Evolutionary conservation across 371 early-diverging fungal species (phyloP), one percentile per base, ranked within the genome.

Genomic region (Rhizopus delemar): DNA sequence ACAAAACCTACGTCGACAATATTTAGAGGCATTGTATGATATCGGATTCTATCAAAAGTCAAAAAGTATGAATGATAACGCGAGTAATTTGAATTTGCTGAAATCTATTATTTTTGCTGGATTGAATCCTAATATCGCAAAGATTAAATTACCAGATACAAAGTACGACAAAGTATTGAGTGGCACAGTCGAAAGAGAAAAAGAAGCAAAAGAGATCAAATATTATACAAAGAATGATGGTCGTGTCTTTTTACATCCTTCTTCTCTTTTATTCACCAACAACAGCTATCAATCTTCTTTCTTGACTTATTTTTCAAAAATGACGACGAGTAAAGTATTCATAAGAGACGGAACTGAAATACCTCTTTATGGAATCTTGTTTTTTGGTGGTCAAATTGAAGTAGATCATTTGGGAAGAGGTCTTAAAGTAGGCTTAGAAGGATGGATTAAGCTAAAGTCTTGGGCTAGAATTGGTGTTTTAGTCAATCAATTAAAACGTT

Each of bases 381-480:
- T 93, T 60, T 89, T 92, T 73, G 87, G 85, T 33, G 91, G 91
- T 4, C 63, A 69, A 31, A 80, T 91, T 22, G 71, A 78, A 12
- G 88, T 91, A 4, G 91, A 91, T 65, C 87, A 88, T 64, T 65
- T 84, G 9, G 87, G 86, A 0, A 77, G 86, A 34, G 85, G 88
- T 3, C 61, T 89, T 13, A 66, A 65, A 53, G 78, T 86, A 36
- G 84, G 81, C 34, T 69, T 78, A 5, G 85, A 78, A 45, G 84
- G 83, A 22, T 82, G 84, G 73, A 71, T 84, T 46, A 79, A 82
- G 60, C 80, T 92, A 63, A 80, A 88, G 39, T 90, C 93, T 12
- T 92, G 90, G 85, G 89, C 93, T 9, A 75, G 93, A 35, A 87
- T 92, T 46, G 90, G 89, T 5, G 90, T 89, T 3, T 76, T 94